Evolutionary conservation across 495 filamentous ascomycete species (phyloP), one percentile per base, ranked within the genome.

Genomic region (Trichoderma erinaceum): DNA sequence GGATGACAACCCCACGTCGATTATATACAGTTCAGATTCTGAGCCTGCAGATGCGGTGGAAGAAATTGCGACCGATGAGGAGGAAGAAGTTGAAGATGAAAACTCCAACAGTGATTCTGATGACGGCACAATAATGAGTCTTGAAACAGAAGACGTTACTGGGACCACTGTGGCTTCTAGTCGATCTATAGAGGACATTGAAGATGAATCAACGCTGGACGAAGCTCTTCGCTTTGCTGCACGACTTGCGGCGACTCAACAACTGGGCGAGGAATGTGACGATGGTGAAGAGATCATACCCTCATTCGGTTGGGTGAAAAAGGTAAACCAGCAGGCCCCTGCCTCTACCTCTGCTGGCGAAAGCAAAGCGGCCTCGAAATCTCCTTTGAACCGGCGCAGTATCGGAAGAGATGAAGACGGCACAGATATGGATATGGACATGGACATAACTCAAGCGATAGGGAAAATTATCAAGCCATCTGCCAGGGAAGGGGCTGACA

Each of bases 251-350:
- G 90, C 87, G 50, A 80, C 91, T 13, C 81, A 90, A 68, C 85
- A 85, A 3, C 84, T 90, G 77, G 90, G 91, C 64, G 87, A 92
- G 56, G 88, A 66, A 4, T 32, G 16, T 78, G 90, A 92, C 66
- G 87, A 92, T 56, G 90, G 90, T 8, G 88, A 91, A 67, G 90
- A 95, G 69, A 87, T 93, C 67, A 88, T 96, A 67, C 92, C 91
- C 15, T 82, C 83, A 66, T 76, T 81, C 12, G 81, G 80, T 1
- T 84, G 81, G 81, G 77, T 75, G 12, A 80, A 71, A 71, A 78
- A 81, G 66, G 71, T 72, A 12, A 66, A 69, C 58, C 68, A 32
- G 25, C 68, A 15, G 12, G 27, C 56, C 23, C 10, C 56, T 12
- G 27, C 35, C 35, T 38, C 35, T 7, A 7, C 35, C 35, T 38